A percentile compares a stretch with the other conserved stretches of the same genome.
These are phyloP conservation scores for Boletellus deceptivus DNA, from an alignment of 1,284 basidiomycete genomes.

Conservation along the genomic window DNA sequence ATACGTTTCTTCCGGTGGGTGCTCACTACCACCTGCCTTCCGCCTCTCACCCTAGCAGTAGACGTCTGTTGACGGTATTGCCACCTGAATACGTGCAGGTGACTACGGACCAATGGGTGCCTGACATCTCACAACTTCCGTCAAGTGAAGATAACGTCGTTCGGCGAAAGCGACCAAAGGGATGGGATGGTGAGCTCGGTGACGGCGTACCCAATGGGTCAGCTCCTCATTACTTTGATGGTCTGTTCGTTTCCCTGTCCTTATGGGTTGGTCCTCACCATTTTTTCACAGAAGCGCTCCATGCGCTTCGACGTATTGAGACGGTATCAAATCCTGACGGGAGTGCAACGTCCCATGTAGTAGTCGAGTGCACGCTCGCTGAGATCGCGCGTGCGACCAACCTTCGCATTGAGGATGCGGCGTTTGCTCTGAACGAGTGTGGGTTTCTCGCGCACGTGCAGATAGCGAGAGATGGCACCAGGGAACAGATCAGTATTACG, in stretches of 20 bases:
- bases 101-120: slow-evolving; percentile 40
- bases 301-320: slow-evolving; percentile 51
- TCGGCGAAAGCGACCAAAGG: slow-evolving; percentile 55
- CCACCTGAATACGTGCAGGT: slow-evolving; percentile 49
- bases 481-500: slow-evolving; percentile 54
- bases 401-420: slow-evolving; percentile 81
- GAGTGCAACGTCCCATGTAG: slow-evolving; percentile 62
- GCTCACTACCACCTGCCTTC: not conserved
- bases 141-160: slow-evolving; percentile 40
- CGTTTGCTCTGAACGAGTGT: slow-evolving; percentile 85
- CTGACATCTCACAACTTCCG: slow-evolving; percentile 40
- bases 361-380: slow-evolving; percentile 62
- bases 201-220: slow-evolving; percentile 32
- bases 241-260: slow-evolving; percentile 22
- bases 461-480: slow-evolving; percentile 4
- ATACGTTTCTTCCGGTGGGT: slow-evolving; percentile 76
- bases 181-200: slow-evolving; percentile 61
- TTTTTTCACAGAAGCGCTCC: slow-evolving; percentile 35
- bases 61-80: slow-evolving; percentile 57
- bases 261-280: slow-evolving; percentile 25
- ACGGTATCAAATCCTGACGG: slow-evolving; percentile 60
- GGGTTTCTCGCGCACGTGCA: slow-evolving; percentile 62
- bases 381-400: slow-evolving; percentile 80
- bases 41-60: slow-evolving; percentile 23
- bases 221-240: slow-evolving; percentile 29